These are phyloP conservation scores for Cercospora canescens DNA, from an alignment of 2,329 filamentous ascomycete species.

Conservation along the genomic window DNA sequence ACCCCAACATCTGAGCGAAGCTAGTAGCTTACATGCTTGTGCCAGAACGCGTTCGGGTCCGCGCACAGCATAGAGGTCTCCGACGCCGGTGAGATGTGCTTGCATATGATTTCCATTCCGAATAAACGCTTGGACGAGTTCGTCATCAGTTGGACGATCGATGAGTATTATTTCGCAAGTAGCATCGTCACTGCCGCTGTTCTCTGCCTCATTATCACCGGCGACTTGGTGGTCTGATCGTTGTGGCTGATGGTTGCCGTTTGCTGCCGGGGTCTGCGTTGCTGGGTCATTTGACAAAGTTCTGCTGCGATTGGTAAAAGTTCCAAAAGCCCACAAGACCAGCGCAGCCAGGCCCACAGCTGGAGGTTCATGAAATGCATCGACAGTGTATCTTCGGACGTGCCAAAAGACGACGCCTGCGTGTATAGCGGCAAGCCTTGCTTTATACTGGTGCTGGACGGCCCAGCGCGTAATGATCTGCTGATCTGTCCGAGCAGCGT, in stretches of 20 bases:
- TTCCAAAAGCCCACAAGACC: slow-evolving; percentile 62
- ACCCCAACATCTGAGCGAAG: slow-evolving; percentile 23
- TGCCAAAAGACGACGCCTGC: slow-evolving; percentile 56
- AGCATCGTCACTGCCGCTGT: slow-evolving; percentile 13
- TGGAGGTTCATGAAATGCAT: slow-evolving; percentile 62
- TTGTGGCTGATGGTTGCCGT: background rate
- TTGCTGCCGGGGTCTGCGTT: background rate
- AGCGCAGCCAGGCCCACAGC: slow-evolving; percentile 66
- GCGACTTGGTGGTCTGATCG: background rate
- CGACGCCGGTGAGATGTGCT: slow-evolving; percentile 54
- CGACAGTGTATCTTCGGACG: slow-evolving; percentile 50
- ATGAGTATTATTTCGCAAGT: slow-evolving; percentile 48
- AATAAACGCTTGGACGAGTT: slow-evolving; percentile 59
- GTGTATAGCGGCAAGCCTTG: slow-evolving; percentile 57
- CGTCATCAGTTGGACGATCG: slow-evolving; percentile 59
- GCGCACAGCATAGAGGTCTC: slow-evolving; percentile 46
- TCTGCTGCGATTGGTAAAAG: slow-evolving; percentile 18
- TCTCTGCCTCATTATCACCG: slow-evolving; percentile 6
- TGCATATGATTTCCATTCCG: slow-evolving; percentile 51
- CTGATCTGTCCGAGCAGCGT: slow-evolving; percentile 4
- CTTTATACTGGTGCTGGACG: slow-evolving; percentile 55
- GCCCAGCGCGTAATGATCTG: slow-evolving; percentile 48
- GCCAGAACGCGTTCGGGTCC: slow-evolving; percentile 42
- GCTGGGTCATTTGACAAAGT: background rate
- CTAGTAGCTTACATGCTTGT: slow-evolving; percentile 42